Evolutionary conservation across 495 filamentous ascomycete genomes (phyloP), one percentile per base, ranked within the genome.

Genomic region (Massariosphaeria phaeospora): DNA sequence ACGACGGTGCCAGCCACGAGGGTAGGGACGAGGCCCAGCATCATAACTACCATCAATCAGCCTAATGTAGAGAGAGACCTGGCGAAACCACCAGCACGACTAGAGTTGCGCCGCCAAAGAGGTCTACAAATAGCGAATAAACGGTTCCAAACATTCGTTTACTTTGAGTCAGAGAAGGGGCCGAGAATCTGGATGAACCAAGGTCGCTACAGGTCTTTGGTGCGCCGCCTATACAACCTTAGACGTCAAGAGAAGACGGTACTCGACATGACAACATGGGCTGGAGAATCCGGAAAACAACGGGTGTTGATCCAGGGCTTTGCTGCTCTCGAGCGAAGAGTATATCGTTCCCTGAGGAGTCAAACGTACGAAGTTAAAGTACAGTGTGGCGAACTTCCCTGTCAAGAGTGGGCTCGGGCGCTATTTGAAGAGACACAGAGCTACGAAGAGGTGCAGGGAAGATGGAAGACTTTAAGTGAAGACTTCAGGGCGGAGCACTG

Each of bases 201-300:
- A 11, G 50, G 39, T 6, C 39, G 50, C 11, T 54, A 54, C 18
- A 44, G 50, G 20, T 31, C 50, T 24, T 21, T 54, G 17, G 17
- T 21, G 17, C 48, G 48, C 10, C 48, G 48, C 2, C 29, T 41
- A 41, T 42, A 26, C 36, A 52, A 21, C 36, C 18, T 30, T 15
- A 15, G 9, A 1, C 26, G 33, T 27, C 20, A 21, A 2, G 15
- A 11, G 8, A 1, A 1, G 12, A 33, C 13, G 15, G 8, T 7
- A 3, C 9, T 41, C 2, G 36, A 42, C 21, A 41, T 52, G 34
- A 33, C 12, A 12, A 23, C 6, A 3, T 13, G 17, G 24, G 18
- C 12, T 11, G 31, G 7, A 42, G 3, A 4, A n/a, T 24, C 23
- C 5, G 17, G 10, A 11, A 23, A 34, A 15, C 1, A 8, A 23